These are phyloP conservation scores for Penicillium simplicissimum DNA, from an alignment of 495 filamentous ascomycete species.

Conservation along the genomic window DNA sequence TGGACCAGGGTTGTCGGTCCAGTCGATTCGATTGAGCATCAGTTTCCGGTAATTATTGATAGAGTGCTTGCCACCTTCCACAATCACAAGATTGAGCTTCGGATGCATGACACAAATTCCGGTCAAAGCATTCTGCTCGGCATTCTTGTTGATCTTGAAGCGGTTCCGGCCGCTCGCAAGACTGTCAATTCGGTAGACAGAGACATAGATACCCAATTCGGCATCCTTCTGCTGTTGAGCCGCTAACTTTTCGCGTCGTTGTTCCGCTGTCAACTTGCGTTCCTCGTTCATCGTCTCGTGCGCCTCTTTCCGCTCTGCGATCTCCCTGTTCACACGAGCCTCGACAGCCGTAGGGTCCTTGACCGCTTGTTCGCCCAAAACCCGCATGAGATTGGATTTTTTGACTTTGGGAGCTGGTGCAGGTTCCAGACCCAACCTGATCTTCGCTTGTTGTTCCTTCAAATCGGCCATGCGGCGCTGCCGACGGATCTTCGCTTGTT, in stretches of 20 bases:
- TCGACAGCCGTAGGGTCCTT: constrained; percentile 98
- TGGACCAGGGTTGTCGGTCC: constrained; percentile 83
- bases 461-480: constrained; percentile 88
- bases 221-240: constrained; percentile 85
- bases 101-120: constrained; percentile 90
- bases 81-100: constrained; percentile 81
- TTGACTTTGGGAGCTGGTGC: constrained; percentile 93
- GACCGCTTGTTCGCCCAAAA: constrained; percentile 94
- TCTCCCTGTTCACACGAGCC: constrained; percentile 86
- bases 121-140: constrained; percentile 80
- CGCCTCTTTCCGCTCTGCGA: constrained; percentile 74
- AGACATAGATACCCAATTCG: constrained; percentile 75
- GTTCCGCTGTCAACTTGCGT: constrained; percentile 87
- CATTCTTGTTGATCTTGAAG: constrained; percentile 89
- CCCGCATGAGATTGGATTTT: constrained; percentile 93
- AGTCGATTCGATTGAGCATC: constrained; percentile 90
- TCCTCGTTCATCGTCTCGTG: constrained; percentile 82
- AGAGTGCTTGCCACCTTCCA: constrained; percentile 83
- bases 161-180: constrained; percentile 89
- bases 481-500: constrained; percentile 87
- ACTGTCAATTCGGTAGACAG: constrained; percentile 85
- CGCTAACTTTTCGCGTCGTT: constrained; percentile 81
- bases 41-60: constrained; percentile 83
- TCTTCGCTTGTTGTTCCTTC: constrained; percentile 96
- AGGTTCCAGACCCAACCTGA: constrained; percentile 82